Percentiles rank a stretch among this genome's conserved stretches.
These are phyloP conservation scores for Takashimella koratensis DNA, from an alignment of 1,284 basidiomycete genomes.

Conservation along the genomic window DNA sequence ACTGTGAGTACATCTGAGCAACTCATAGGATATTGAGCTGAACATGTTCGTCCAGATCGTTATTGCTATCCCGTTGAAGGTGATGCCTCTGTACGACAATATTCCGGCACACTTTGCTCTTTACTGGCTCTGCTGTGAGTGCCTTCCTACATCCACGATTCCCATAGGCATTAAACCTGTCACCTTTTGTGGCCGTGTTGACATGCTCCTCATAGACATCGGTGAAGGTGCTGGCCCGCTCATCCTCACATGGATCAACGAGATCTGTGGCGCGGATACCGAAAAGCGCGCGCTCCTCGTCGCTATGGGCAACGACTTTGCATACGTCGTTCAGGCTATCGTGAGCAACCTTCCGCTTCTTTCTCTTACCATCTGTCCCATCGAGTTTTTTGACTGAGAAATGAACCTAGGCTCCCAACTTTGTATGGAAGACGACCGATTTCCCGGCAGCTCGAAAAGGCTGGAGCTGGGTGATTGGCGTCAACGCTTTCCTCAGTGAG, in stretches of 20 bases:
- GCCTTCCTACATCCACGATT: no score
- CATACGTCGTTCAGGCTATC: conserved; percentile 40
- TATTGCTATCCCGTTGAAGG: conserved; percentile 21
- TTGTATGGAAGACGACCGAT: conserved; percentile 41
- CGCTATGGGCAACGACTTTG: conserved; percentile 34
- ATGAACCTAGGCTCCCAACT: no score
- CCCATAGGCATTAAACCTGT: no score
- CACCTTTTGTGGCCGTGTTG: no score
- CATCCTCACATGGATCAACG: conserved; percentile 35
- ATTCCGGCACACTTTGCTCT: conserved; percentile 24
- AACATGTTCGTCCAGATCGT: no score
- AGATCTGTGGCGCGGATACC: conserved; percentile 30
- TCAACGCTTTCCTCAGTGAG: conserved; percentile 28
- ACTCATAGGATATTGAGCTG: no score
- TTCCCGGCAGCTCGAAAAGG: conserved; percentile 35
- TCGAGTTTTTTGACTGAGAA: no score
- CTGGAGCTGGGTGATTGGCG: conserved; percentile 20
- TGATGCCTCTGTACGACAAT: conserved; percentile 33
- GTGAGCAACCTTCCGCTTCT: no score
- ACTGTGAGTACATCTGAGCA: conserved; percentile 23
- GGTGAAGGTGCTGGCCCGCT: conserved; percentile 10
- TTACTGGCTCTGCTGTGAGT: conserved; percentile 30
- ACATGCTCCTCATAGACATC: no score
- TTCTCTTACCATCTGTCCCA: no score
- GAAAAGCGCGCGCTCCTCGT: conserved; percentile 40